Conservation (phyloP, 768 basidiomycete species). For the Hygrophorus russula region DNA sequence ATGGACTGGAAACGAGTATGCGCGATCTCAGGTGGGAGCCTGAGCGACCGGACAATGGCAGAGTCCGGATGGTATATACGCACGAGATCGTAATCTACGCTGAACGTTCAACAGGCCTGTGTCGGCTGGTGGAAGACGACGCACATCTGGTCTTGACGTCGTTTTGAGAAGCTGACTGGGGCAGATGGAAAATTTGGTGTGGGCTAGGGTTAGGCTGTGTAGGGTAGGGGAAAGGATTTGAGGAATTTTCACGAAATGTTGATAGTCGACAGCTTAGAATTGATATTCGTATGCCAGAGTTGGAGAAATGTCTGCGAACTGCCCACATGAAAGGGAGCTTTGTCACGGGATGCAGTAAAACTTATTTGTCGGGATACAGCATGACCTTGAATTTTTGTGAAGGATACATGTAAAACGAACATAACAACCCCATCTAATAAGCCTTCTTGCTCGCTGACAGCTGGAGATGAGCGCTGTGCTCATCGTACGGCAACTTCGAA, state of each 20-base stretch:
- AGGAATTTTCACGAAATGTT: no score
- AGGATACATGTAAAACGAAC: background rate
- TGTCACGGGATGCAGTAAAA: background rate
- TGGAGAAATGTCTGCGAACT: no score
- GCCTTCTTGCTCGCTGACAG: constrained; percentile 72
- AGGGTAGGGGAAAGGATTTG: constrained; percentile 34
- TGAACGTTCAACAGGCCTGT: background rate
- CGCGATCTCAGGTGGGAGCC: constrained; percentile 26
- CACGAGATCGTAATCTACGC: constrained; percentile 62
- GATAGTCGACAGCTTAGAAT: no score
- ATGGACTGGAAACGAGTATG: constrained; percentile 57
- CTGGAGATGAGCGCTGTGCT: constrained; percentile 88
- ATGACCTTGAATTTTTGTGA: background rate
- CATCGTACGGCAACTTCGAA: constrained; percentile 87
- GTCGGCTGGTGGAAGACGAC: constrained; percentile 13
- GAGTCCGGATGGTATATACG: constrained; percentile 66
- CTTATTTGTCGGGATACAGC: no score
- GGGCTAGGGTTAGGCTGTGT: constrained; percentile 43
- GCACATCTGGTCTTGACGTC: constrained; percentile 62
- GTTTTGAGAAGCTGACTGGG: constrained; percentile 37
- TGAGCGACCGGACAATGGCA: constrained; percentile 24
- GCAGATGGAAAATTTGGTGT: constrained; percentile 64
- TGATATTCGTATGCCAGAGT: no score
- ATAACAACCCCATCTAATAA: constrained; percentile 27
- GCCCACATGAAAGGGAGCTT: no score